Evolutionary conservation across 202 grass and related monocot species (phyloP), one percentile per base, ranked within the genome.

Genomic region (Setaria italica): DNA sequence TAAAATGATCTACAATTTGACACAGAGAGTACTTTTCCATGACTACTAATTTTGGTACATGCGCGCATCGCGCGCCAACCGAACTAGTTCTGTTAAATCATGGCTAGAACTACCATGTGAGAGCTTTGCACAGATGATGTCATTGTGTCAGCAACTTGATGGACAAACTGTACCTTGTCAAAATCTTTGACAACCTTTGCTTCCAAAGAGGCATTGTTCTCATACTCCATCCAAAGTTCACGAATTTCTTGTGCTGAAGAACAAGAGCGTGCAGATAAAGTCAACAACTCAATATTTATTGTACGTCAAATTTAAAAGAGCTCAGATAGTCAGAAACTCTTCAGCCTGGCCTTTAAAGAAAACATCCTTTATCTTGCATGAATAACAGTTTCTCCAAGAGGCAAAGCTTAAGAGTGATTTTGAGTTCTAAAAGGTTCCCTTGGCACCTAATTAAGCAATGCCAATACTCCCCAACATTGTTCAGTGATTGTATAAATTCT

Each of bases 121-220:
- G 37, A 55, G 16, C 16, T 79, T 62, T 32, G 15, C 37, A 42
- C 11, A 62, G 30, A 70, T 20, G 70, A 46, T 77, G 3, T 10
- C 48, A 58, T 90, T 4, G 12, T 39, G 49, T n/a, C 48, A 71
- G 29, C 14, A 76, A 72, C 30, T 80, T 64, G 32, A 54, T 79
- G 19, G 20, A n/a, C 0, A 76, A 70, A 25, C 9, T 67, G 37
- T 89, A 97, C 97, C 87, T 99, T 99, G 57, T 99, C 97, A 93
- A 99, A 99, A 93, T 97, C 97, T 83, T 99, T 99, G 50, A 99
- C 94, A 82, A 99, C 86, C 73, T 94, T 99, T 46, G 97, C 97
- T 84, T 97, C 94, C 49, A 89, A 74, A 50, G 94, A 90, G 56
- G 94, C 88, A 89, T 99, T 99, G 3, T 87, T 56, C 79, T 99